phyloP scores from a whole-genome alignment of 1,139 yeast species.

The Pichia inconspicua region DNA sequence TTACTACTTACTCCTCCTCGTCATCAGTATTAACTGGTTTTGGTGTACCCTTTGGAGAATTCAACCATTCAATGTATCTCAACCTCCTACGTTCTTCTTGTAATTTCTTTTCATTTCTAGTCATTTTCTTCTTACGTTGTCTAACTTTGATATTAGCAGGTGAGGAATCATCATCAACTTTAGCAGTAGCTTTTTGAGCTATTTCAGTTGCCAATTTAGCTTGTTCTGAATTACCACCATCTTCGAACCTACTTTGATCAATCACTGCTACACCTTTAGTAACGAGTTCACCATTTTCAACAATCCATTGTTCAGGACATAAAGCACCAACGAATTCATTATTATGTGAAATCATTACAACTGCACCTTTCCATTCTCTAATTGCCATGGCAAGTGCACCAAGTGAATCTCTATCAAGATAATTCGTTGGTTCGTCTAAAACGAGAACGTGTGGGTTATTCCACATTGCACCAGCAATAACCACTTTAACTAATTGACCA shows the following conservation, averaged over 20 bases:
- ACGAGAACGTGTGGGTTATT: slow-evolving; percentile 97
- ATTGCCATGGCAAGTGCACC: slow-evolving; percentile 97
- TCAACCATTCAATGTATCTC: slow-evolving; percentile 91
- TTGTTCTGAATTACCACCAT: slow-evolving; percentile 38
- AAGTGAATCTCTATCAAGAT: slow-evolving; percentile 92
- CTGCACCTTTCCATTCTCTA: slow-evolving; percentile 98
- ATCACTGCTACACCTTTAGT: slow-evolving; percentile 75
- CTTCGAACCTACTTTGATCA: slow-evolving; percentile 75
- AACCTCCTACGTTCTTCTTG: slow-evolving; percentile 92
- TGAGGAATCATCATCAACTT: slow-evolving; percentile 69
- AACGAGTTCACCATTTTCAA: slow-evolving; percentile 83
- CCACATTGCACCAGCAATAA: slow-evolving; percentile 99
- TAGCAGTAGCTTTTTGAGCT: slow-evolving; percentile 33
- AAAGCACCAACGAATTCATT: slow-evolving; percentile 94
- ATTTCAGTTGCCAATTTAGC: slow-evolving; percentile 37
- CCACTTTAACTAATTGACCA: slow-evolving; percentile 96
- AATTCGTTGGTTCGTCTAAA: slow-evolving; percentile 96
- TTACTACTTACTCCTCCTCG: slow-evolving; percentile 38
- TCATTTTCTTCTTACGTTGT: slow-evolving; percentile 80
- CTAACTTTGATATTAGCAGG: slow-evolving; percentile 94
- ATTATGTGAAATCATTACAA: slow-evolving; percentile 96
- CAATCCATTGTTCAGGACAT: slow-evolving; percentile 98
- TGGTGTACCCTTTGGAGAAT: slow-evolving; percentile 96
- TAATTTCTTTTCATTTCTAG: slow-evolving; percentile 88
- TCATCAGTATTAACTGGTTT: slow-evolving; percentile 90